Base-by-base conservation (phyloP, 192 early-diverging fungal genomes). In the Jimgerdemannia lactiflua region DNA sequence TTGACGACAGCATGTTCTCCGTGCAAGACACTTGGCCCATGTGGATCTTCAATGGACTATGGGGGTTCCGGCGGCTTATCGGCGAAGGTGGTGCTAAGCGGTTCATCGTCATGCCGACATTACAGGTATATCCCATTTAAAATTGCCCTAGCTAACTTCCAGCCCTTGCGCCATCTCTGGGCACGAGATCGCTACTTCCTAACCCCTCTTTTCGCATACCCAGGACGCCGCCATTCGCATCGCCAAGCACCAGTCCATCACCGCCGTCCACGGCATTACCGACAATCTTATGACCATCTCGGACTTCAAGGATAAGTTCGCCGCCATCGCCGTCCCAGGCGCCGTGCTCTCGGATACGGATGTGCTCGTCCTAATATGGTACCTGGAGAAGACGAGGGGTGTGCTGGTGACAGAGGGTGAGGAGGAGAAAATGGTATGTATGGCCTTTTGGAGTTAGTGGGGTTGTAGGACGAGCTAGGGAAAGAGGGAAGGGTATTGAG, bases 281-380 rank as follows among this genome's bases (percentile, higher is more conserved):
- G 81, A 82, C 66, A 78, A 82, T 11, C 44, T 82, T 0, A 79
- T 82, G 81, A 82, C 78, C 11, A 76, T 82, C 72, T 69, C 72
- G 3, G 81, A 82, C 9, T 82, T 82, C 41, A 71, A 75, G 7
- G 74, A 78, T 70, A 78, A 76, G 67, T 82, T 77, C 41, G 75
- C 81, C 3, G 67, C 77, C 49, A 82, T 75, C 17, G 78, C 77
- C 29, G 40, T 82, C 1, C 67, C 72, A 40, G 43, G 17, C 14
- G 42, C 59, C 14, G 4, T 39, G 39, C 67, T 84, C n/a, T 74
- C 80, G 64, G 76, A 84, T 40, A 42, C 10, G 3, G 83, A 84
- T 77, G 2, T 78, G 41, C 65, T 66, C 43, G n/a, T 84, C 41
- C 43, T 84, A 8, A 29, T 84, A 3, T 73, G 14, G 39, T 84